Conservation (phyloP, 73 alveolate species). For the Stentor coeruleus region DNA sequence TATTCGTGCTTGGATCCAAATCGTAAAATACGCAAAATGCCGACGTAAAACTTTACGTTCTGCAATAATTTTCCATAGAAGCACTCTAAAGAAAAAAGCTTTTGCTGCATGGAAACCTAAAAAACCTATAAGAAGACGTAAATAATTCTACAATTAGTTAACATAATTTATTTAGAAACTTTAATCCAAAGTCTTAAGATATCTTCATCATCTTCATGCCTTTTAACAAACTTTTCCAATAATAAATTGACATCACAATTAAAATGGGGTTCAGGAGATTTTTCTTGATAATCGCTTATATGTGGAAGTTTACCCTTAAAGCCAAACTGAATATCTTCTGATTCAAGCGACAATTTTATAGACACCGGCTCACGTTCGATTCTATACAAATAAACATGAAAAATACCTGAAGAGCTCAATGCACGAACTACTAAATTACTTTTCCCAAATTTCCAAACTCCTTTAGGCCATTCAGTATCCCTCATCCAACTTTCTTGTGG, state of each 20-base stretch:
- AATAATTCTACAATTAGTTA: no score
- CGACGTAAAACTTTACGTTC: neutral
- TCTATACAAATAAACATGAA: neutral
- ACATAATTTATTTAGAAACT: neutral
- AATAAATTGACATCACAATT: neutral
- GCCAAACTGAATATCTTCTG: neutral
- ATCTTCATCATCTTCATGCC: neutral
- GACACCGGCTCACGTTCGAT: neutral
- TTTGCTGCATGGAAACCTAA: neutral
- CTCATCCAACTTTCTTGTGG: neutral
- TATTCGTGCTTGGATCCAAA: neutral
- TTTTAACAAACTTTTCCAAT: neutral
- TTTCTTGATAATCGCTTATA: neutral
- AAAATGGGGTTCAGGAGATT: neutral
- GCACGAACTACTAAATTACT: neutral
- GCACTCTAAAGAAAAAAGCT: neutral
- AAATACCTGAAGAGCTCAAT: neutral
- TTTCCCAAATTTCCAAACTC: neutral
- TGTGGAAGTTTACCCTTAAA: neutral
- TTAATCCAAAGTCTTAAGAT: neutral
- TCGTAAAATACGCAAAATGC: neutral
- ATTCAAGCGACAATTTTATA: neutral
- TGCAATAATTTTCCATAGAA: neutral
- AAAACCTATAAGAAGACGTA: neutral
- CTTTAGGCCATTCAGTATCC: conserved; percentile 12